These are phyloP conservation scores for Bipolaris zeicola DNA, from an alignment of 2,329 filamentous ascomycete genomes.

Conservation along the genomic window DNA sequence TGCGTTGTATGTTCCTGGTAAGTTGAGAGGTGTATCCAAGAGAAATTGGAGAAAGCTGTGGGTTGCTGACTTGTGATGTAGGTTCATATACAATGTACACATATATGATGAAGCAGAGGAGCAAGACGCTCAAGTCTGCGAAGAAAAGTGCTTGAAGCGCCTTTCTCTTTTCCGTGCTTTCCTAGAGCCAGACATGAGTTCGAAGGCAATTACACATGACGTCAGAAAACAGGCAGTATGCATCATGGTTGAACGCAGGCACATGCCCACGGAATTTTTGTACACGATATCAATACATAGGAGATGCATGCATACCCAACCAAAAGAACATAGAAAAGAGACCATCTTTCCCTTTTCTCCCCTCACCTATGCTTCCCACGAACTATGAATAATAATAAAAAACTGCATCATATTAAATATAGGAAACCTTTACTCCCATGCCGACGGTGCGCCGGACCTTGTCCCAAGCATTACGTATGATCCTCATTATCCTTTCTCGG, in stretches of 20 bases:
- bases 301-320: neutral
- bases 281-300: neutral
- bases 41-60: no score
- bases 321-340: neutral
- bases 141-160: neutral
- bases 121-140: conserved; percentile 21
- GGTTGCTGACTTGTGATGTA: conserved; percentile 11
- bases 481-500: conserved; percentile 72
- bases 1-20: conserved; percentile 33
- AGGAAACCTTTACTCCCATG: conserved; percentile 97
- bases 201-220: neutral
- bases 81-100: conserved; percentile 36
- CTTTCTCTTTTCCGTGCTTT: neutral
- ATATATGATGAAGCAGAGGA: conserved; percentile 36
- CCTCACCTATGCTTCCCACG: neutral
- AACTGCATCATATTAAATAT: conserved; percentile 65
- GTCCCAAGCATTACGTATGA: conserved; percentile 73
- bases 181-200: no score
- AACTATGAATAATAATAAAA: neutral
- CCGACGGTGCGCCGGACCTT: conserved; percentile 85
- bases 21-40: neutral
- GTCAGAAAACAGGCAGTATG: neutral
- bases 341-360: neutral
- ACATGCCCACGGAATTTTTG: neutral
- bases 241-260: neutral